Evolutionary conservation across 2,329 filamentous ascomycete species (phyloP).

Genomic region (Rutstroemia sp.): DNA sequence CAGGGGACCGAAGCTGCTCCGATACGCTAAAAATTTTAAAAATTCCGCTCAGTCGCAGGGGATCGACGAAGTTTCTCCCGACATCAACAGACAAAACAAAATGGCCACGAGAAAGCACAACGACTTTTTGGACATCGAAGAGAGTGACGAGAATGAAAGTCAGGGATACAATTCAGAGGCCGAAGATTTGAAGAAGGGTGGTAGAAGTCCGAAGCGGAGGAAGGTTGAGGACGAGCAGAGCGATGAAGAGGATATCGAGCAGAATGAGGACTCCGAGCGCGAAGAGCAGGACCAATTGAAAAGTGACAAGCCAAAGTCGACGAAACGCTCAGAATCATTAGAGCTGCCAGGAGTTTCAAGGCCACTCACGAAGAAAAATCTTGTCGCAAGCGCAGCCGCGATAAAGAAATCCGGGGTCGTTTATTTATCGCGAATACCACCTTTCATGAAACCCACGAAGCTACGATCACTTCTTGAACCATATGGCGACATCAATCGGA

Average conservation of each 20-base stretch:
- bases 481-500: constrained; percentile 68
- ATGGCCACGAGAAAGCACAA: constrained; percentile 68
- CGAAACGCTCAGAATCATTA: constrained; percentile 23
- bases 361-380: constrained; percentile 58
- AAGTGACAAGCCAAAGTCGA: constrained; percentile 10
- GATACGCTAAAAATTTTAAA: constrained; percentile 5
- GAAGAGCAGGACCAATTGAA: constrained; percentile 19
- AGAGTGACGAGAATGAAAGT: constrained; percentile 48
- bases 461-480: constrained; percentile 67
- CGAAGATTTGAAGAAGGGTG: constrained; percentile 59
- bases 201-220: constrained; percentile 51
- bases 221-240: constrained; percentile 42
- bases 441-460: constrained; percentile 81
- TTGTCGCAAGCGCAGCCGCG: constrained; percentile 55
- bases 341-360: constrained; percentile 44
- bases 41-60: not conserved
- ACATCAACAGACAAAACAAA: constrained; percentile 9
- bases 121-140: constrained; percentile 57
- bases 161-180: constrained; percentile 59
- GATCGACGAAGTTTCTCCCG: not conserved
- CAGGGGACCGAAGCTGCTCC: not conserved
- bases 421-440: constrained; percentile 76
- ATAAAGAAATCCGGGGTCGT: constrained; percentile 71
- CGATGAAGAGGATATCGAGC: constrained; percentile 31
- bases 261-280: constrained; percentile 20